Percentiles rank a stretch among this genome's conserved stretches.
phyloP scores from a whole-genome alignment of 1,139 yeast species.

The Candida sojae region DNA sequence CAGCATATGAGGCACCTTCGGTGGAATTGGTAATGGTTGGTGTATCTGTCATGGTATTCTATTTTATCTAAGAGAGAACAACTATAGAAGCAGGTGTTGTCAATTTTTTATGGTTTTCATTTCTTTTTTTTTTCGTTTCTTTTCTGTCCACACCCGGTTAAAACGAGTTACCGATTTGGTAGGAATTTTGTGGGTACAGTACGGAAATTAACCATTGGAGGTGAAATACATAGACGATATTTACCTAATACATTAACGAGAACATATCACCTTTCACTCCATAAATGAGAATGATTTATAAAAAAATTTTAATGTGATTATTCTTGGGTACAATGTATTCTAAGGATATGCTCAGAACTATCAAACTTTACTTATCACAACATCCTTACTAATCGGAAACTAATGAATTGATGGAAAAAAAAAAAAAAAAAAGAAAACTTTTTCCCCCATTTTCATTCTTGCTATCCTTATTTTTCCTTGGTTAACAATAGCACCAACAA shows the following conservation, averaged over 20 bases:
- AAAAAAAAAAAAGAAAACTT: not conserved
- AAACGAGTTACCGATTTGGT: no score
- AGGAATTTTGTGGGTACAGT: no score
- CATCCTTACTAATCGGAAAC: constrained; percentile 1
- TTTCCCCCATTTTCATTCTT: not conserved
- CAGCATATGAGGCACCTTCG: constrained; percentile 73
- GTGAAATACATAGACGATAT: no score
- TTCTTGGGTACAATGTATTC: no score
- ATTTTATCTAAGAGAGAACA: not conserved
- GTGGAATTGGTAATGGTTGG: constrained; percentile 2
- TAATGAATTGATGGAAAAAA: not conserved
- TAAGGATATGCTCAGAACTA: not conserved
- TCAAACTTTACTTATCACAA: not conserved
- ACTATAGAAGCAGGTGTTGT: not conserved
- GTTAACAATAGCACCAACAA: not conserved
- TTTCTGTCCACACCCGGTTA: no score
- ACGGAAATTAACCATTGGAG: no score
- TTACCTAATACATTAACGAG: no score
- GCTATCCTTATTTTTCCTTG: not conserved
- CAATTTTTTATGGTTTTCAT: not conserved
- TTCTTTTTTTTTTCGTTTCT: not conserved
- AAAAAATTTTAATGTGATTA: no score
- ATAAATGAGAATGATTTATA: no score
- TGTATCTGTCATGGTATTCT: constrained; percentile 2
- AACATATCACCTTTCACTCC: no score